Base-by-base conservation (phyloP, 805 yeast species). In the Huiozyma naganishii region DNA sequence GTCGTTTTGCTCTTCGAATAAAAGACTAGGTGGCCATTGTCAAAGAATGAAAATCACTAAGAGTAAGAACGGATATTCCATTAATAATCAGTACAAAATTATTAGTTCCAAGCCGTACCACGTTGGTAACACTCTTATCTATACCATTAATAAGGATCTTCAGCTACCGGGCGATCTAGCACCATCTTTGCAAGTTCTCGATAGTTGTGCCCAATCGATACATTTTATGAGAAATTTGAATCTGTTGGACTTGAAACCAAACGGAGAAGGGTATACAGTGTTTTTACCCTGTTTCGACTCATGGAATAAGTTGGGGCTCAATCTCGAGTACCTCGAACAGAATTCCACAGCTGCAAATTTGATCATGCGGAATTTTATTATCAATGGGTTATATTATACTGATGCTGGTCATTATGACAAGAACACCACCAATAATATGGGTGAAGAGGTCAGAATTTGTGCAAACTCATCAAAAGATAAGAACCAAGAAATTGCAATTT, bases 281-380 rank as follows among this genome's bases (percentile, higher is more conserved):
- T 74, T 89, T 42, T 65, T 89, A 29, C 97, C 97, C 0, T 80
- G 88, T 45, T 78, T 83, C 29, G 66, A 70, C 36, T 74, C 89
- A 0, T 88, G 95, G 95, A 70, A 72, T 23, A 59, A 65, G 3
- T 67, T 79, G 17, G 83, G 78, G 4, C 65, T 89, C 29, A 71
- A 79, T 5, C 65, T 76, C 40, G 74, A 74, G 37, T 82, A 79
- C 57, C 60, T 89, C 23, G 69, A 76, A 45, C 44, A 59, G 2
- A 74, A 86, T 50, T 66, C 65, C 0, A 64, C 74, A 2, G 69
- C 76, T 0, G 63, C 86, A 48, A 64, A 71, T n/a, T 44, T 55
- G 1, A 58, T 84, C 1, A 62, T 88, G 61, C 71, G 72, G 48
- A 79, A 77, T 40, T 60, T 77, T 40, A 74, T 89, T 27, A 51